phyloP scores from a whole-genome alignment of 2,329 filamentous ascomycete genomes.

The Pseudocercospora crystallina region DNA sequence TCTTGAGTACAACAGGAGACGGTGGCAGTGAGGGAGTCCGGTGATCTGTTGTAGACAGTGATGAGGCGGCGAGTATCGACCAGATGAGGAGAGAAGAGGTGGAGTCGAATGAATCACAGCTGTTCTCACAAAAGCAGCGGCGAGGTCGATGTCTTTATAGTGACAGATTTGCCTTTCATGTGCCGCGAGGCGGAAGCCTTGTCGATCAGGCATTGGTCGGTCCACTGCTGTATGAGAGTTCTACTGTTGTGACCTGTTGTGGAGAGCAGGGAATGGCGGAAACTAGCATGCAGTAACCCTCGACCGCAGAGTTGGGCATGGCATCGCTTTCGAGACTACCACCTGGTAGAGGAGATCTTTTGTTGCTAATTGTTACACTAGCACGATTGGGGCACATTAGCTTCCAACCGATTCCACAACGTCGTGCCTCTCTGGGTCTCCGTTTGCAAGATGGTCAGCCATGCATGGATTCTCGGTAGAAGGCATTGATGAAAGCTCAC shows the following conservation, averaged over 20 bases:
- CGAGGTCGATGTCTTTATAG: no score
- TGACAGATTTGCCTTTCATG: not conserved
- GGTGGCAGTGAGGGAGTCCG: not conserved
- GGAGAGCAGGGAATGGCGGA: conserved; percentile 7
- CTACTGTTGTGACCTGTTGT: conserved; percentile 21
- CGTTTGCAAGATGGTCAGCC: no score
- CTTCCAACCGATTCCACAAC: no score
- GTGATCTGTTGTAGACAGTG: not conserved
- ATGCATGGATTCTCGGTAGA: no score
- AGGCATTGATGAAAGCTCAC: no score
- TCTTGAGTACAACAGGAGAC: conserved; percentile 6
- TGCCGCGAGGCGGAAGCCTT: conserved; percentile 9
- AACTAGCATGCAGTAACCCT: conserved; percentile 12
- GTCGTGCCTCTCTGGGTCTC: no score
- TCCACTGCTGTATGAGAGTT: conserved; percentile 3
- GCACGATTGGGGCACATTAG: not conserved
- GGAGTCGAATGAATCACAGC: no score
- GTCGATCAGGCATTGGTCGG: conserved; percentile 14
- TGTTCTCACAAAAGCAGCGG: no score
- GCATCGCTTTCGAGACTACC: conserved; percentile 6
- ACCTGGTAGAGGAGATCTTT: conserved; percentile 14
- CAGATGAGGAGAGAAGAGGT: no score
- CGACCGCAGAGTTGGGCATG: conserved; percentile 10
- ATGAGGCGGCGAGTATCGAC: no score
- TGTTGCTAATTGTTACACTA: conserved; percentile 14